phyloP scores from a whole-genome alignment of 768 basidiomycete species.

The Amanita exitialis region DNA sequence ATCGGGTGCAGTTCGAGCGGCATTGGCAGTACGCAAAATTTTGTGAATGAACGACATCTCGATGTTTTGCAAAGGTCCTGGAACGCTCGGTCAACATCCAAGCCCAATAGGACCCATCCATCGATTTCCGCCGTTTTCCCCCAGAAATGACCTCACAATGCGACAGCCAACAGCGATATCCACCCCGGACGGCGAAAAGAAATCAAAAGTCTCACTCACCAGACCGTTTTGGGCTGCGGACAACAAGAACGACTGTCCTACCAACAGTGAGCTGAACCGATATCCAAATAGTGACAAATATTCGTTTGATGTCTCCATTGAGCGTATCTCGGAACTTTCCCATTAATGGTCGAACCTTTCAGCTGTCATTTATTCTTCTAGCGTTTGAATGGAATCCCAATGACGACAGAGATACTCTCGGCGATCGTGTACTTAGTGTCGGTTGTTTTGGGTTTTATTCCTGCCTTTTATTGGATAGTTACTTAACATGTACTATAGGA shows the following conservation, averaged over 20 bases:
- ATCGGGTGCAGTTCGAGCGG: conserved; percentile 80
- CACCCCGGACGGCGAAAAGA: neutral
- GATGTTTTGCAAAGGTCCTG: no score
- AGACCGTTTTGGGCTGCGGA: conserved; percentile 49
- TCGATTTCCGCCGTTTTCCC: conserved; percentile 22
- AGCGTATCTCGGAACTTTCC: neutral
- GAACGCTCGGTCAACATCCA: conserved; percentile 39
- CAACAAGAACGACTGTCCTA: conserved; percentile 30
- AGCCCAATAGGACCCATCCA: conserved; percentile 39
- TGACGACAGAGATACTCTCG: no score
- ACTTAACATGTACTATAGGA: no score
- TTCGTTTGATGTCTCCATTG: neutral
- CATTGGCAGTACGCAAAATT: conserved; percentile 94
- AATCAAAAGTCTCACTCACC: conserved; percentile 44
- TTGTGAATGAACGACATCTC: conserved; percentile 77
- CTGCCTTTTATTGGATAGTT: neutral
- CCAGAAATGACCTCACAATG: neutral
- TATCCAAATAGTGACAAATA: conserved; percentile 25
- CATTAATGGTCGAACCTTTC: no score
- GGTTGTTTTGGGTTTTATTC: neutral
- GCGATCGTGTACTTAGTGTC: no score
- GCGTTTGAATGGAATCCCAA: no score
- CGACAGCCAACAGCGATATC: neutral
- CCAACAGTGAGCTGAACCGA: conserved; percentile 15
- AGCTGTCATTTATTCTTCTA: neutral